These are phyloP conservation scores for Russula foetens DNA, from an alignment of 768 basidiomycete species.

Conservation along the genomic window DNA sequence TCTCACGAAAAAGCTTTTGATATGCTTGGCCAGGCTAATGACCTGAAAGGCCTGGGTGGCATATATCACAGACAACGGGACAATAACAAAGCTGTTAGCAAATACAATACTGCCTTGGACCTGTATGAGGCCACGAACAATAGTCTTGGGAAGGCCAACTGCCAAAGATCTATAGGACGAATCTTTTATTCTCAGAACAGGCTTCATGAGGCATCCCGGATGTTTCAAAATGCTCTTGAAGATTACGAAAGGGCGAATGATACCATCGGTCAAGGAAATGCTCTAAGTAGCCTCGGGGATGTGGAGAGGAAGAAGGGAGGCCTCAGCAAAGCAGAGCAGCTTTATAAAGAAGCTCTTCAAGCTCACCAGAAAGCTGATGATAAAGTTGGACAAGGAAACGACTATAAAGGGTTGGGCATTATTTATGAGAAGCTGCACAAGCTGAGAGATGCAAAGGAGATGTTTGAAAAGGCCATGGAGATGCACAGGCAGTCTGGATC, in stretches of 20 bases:
- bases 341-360: not conserved
- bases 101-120: not conserved
- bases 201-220: not conserved
- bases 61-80: not conserved
- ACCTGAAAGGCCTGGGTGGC: slow-evolving; percentile 15
- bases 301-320: slow-evolving; percentile 1
- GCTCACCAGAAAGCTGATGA: slow-evolving; percentile 11
- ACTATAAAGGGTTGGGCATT: slow-evolving; percentile 6
- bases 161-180: not conserved
- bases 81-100: not conserved
- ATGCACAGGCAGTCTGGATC: slow-evolving; percentile 4
- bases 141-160: slow-evolving; percentile 12
- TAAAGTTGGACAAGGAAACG: slow-evolving; percentile 14
- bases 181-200: not conserved
- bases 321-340: not conserved
- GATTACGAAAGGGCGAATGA: slow-evolving; percentile 1
- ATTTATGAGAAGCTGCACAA: slow-evolving; percentile 7
- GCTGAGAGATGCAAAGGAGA: slow-evolving; percentile 3
- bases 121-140: not conserved
- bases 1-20: slow-evolving; percentile 9
- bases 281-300: slow-evolving; percentile 4
- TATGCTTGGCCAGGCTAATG: slow-evolving; percentile 15
- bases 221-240: slow-evolving; percentile 11
- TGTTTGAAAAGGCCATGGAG: slow-evolving; percentile 12
- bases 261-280: slow-evolving; percentile 12